Conservation (phyloP, 2,329 filamentous ascomycete species). For the Penicillium paneum region DNA sequence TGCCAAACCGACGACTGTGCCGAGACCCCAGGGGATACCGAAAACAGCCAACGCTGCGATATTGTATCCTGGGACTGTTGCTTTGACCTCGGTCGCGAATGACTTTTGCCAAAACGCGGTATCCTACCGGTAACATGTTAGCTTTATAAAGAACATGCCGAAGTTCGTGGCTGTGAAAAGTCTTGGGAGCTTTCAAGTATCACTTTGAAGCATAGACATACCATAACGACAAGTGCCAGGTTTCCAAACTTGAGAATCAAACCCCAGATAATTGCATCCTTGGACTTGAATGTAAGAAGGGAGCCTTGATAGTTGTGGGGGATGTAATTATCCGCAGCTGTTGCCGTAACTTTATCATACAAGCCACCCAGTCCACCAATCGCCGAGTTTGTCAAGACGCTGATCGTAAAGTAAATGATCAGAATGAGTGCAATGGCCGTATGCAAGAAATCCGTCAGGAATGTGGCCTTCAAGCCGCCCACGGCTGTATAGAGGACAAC, state of each 20-base stretch:
- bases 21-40: constrained; percentile 48
- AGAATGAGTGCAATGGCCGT: constrained; percentile 49
- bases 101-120: constrained; percentile 55
- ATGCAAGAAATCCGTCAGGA: constrained; percentile 50
- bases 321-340: constrained; percentile 43
- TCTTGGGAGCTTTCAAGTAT: no score
- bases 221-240: constrained; percentile 50
- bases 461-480: constrained; percentile 50
- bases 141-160: neutral
- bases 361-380: constrained; percentile 45
- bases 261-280: constrained; percentile 44
- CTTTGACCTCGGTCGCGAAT: constrained; percentile 48
- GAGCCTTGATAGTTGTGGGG: constrained; percentile 49
- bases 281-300: constrained; percentile 50
- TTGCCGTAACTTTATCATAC: constrained; percentile 48
- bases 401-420: constrained; percentile 49
- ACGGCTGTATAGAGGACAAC: constrained; percentile 50
- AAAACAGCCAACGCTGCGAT: constrained; percentile 47
- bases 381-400: constrained; percentile 43
- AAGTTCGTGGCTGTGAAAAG: neutral
- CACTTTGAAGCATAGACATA: constrained; percentile 12
- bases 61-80: constrained; percentile 49
- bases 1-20: constrained; percentile 48
- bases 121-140: constrained; percentile 29
- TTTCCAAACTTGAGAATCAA: constrained; percentile 51